A percentile compares a stretch with the other conserved stretches of the same genome.
Evolutionary conservation across 495 filamentous ascomycete species (phyloP).

Genomic region (Thermochaetoides thermophila): DNA sequence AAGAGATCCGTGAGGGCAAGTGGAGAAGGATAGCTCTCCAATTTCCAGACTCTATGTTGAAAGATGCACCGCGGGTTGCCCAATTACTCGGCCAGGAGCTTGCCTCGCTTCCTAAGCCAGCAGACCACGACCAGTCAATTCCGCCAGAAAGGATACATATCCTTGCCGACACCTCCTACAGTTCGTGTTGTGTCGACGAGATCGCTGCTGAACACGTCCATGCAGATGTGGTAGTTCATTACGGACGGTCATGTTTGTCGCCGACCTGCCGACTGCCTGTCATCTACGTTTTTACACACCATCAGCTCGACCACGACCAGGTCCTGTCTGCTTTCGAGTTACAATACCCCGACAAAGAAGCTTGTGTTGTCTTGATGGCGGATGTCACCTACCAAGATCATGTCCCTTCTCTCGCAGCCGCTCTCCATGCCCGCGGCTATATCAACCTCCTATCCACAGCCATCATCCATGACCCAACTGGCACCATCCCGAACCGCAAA

Average conservation of each 20-base stretch:
- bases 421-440: conserved; percentile 48
- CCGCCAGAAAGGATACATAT: conserved; percentile 50
- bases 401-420: conserved; percentile 36
- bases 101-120: conserved; percentile 2
- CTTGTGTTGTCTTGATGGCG: conserved; percentile 69
- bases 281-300: conserved; percentile 78
- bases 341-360: conserved; percentile 45
- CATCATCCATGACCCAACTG: conserved; percentile 64
- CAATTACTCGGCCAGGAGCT: conserved; percentile 50
- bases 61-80: conserved; percentile 71
- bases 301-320: conserved; percentile 41
- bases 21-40: conserved; percentile 77
- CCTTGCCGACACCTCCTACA: conserved; percentile 91
- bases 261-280: conserved; percentile 82
- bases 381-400: conserved; percentile 76
- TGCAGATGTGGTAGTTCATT: conserved; percentile 88
- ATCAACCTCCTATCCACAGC: conserved; percentile 50
- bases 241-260: conserved; percentile 81
- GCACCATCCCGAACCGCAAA: conserved; percentile 72
- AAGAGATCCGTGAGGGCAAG: conserved; percentile 51
- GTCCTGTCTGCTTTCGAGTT: conserved; percentile 48
- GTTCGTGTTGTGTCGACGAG: conserved; percentile 93
- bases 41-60: conserved; percentile 84
- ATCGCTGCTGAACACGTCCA: conserved; percentile 88
- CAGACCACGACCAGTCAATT: conserved; percentile 4